These are phyloP conservation scores for Diaporthe vexans DNA, from an alignment of 2,329 filamentous ascomycete genomes.

Conservation along the genomic window DNA sequence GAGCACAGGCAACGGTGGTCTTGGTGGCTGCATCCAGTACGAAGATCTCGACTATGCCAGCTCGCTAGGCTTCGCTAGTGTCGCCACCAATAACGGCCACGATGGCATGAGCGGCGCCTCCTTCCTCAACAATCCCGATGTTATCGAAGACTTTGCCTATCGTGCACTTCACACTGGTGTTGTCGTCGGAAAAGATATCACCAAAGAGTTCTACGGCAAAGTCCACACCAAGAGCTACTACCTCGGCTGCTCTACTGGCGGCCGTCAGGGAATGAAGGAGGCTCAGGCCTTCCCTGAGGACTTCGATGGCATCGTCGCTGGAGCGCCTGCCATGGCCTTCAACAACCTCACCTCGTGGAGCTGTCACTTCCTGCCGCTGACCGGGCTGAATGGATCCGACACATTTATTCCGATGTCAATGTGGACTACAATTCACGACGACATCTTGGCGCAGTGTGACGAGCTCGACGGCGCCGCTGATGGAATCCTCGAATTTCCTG, in stretches of 20 bases:
- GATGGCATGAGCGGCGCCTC: conserved; percentile 55
- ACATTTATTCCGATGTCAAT: conserved; percentile 46
- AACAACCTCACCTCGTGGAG: conserved; percentile 59
- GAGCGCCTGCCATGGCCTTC: conserved; percentile 65
- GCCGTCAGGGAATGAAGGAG: conserved; percentile 69
- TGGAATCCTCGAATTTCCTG: conserved; percentile 62
- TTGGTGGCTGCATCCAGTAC: conserved; percentile 62
- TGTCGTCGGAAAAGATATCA: conserved; percentile 61
- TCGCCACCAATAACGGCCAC: conserved; percentile 65
- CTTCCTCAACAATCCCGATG: conserved; percentile 54
- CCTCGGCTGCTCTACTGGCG: conserved; percentile 70
- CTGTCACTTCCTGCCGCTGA: conserved; percentile 62
- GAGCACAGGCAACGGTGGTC: conserved; percentile 63
- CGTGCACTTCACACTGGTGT: conserved; percentile 62
- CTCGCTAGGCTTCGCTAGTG: conserved; percentile 57
- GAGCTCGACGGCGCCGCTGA: conserved; percentile 62
- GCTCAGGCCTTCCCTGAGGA: conserved; percentile 66
- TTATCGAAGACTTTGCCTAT: conserved; percentile 54
- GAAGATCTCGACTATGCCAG: conserved; percentile 58
- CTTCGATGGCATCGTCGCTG: conserved; percentile 70
- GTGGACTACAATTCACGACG: conserved; percentile 60
- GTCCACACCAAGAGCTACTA: conserved; percentile 64
- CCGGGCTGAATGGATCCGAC: conserved; percentile 56
- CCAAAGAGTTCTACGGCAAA: conserved; percentile 61
- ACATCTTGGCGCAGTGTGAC: conserved; percentile 65